Conservation (phyloP, 106 monocot genomes). For the Hemerocallis citrina region DNA sequence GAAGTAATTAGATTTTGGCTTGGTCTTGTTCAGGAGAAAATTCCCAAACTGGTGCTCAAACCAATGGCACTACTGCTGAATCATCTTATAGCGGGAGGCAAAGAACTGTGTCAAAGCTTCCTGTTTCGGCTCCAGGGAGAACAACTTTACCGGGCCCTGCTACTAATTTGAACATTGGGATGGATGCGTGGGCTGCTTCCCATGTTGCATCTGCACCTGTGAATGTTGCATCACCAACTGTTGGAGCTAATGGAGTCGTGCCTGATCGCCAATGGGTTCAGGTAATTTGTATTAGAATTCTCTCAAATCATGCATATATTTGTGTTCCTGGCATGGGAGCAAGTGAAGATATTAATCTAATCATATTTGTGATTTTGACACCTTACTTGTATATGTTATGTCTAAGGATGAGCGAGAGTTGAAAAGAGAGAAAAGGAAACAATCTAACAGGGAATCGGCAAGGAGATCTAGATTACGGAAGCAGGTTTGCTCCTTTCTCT, state of each 20-base stretch:
- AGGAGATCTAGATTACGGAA: slow-evolving; percentile 90
- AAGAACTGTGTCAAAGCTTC: slow-evolving; percentile 43
- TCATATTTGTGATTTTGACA: too few relatives aligned
- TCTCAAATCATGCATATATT: not conserved
- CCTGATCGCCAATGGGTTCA: slow-evolving; percentile 16
- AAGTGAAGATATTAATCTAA: too few relatives aligned
- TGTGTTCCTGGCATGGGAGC: too few relatives aligned
- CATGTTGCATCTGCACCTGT: slow-evolving; percentile 19
- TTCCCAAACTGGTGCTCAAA: slow-evolving; percentile 14
- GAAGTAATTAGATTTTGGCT: not conserved
- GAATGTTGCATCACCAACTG: slow-evolving; percentile 3
- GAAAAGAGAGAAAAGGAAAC: slow-evolving; percentile 84
- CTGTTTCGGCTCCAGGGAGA: slow-evolving; percentile 55
- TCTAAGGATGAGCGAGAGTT: slow-evolving; percentile 72
- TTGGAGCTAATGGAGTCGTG: slow-evolving; percentile 14
- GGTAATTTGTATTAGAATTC: not conserved
- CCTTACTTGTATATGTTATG: not conserved
- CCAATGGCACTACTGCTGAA: slow-evolving; percentile 18
- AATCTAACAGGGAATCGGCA: slow-evolving; percentile 95
- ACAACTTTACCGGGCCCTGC: slow-evolving; percentile 27
- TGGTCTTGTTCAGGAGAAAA: slow-evolving; percentile 20
- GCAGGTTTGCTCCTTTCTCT: slow-evolving; percentile 41
- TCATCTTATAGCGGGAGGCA: slow-evolving; percentile 20
- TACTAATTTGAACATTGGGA: slow-evolving; percentile 55
- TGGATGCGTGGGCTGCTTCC: slow-evolving; percentile 47